These are phyloP conservation scores for Boletus reticuloceps DNA, from an alignment of 768 basidiomycete species.

Conservation along the genomic window DNA sequence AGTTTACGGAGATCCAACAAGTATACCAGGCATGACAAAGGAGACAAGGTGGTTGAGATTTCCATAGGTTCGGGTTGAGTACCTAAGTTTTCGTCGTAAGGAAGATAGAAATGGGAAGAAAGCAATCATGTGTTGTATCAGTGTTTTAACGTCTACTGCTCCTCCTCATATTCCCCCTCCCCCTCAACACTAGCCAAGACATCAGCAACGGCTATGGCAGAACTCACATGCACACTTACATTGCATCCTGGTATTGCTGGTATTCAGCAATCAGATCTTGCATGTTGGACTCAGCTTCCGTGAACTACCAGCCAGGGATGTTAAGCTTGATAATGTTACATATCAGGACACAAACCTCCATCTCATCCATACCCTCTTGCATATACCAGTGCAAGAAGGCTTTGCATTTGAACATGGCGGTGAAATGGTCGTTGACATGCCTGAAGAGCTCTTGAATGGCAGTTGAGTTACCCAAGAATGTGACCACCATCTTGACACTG, in stretches of 20 bases:
- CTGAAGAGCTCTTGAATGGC: conserved; percentile 98
- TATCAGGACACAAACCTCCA: conserved; percentile 56
- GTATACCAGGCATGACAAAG: too few relatives aligned
- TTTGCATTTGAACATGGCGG: conserved; percentile 99
- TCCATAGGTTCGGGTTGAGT: conserved; percentile 1
- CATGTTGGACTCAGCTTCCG: conserved; percentile 99
- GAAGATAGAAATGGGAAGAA: conserved; percentile 12
- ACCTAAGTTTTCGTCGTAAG: conserved; percentile 37
- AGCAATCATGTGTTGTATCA: conserved; percentile 16
- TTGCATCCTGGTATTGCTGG: conserved; percentile 94
- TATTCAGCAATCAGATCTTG: conserved; percentile 98
- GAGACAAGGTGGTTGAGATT: too few relatives aligned
- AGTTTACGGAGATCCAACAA: too few relatives aligned
- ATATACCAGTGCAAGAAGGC: conserved; percentile 99
- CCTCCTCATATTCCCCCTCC: conserved; percentile 88
- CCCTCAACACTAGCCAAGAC: conserved; percentile 64
- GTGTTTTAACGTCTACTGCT: conserved; percentile 44
- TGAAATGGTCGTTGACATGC: conserved; percentile 98
- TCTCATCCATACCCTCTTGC: conserved; percentile 99
- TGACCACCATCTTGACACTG: conserved; percentile 94
- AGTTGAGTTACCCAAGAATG: conserved; percentile 97
- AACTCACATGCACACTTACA: conserved; percentile 49
- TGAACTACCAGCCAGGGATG: conserved; percentile 54
- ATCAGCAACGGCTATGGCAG: conserved; percentile 7
- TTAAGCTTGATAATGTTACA: not conserved